Base-by-base conservation (phyloP, 257 asterid species). In the Hygrophila difformis region DNA sequence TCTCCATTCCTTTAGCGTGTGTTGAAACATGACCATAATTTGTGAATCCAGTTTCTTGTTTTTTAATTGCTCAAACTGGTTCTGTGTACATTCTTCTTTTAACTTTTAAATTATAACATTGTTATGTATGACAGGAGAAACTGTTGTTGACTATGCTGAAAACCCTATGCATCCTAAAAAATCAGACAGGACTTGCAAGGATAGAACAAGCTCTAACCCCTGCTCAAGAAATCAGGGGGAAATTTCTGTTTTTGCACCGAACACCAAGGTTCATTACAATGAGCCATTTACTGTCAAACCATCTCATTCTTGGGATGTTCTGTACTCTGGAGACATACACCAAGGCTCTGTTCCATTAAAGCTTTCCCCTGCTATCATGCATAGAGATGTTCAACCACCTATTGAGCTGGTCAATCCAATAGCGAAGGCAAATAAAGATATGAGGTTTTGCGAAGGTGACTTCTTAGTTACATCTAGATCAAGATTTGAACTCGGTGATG, bases 401-500 rank as follows among this genome's bases (percentile, higher is more conserved):
- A 42, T 62, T 66, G 53, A 69, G 49, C 51, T 61, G 42, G 51
- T 55, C 43, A 80, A 65, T 60, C 71, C 75, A 39, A 59, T 66
- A 48, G 55, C 47, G 22, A 71, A 51, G 55, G 44, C 67, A 45
- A 61, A 46, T 62, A 65, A 44, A 17, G 77, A 68, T 53, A 6
- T 43, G 26, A 68, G 67, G 67, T 66, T 64, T 72, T 73, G 62
- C 35, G 83, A 71, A 49, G 70, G 74, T 47, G 65, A 72, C 56
- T 79, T 64, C 55, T 29, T 72, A 18, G 20, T 76, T 65, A 49
- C 78, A 56, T 37, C 73, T 17, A 71, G 23, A 60, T 4, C 76
- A 47, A 63, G 72, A 57, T 3, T 8, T 8, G 84, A 74, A 63
- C 62, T 69, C 66, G 49, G 61, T 62, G 93, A 78, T n/a, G 71